A percentile compares a stretch with the other conserved stretches of the same genome.
Evolutionary conservation across 768 basidiomycete genomes (phyloP).

Genomic region (Epithele typhae): DNA sequence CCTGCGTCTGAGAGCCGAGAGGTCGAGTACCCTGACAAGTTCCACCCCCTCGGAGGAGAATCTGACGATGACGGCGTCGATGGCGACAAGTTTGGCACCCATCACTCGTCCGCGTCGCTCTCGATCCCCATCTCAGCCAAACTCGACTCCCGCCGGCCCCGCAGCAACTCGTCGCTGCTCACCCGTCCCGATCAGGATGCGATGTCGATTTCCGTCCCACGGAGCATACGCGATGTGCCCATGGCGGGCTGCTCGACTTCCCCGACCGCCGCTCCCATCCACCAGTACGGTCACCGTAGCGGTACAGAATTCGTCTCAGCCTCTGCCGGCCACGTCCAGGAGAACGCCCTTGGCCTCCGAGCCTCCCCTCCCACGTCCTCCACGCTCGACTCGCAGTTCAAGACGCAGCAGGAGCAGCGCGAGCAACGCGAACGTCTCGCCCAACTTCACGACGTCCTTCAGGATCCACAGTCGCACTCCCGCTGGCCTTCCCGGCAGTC

Average conservation of each 20-base stretch:
- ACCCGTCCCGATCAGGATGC: constrained; percentile 10
- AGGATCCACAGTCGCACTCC: constrained; percentile 1
- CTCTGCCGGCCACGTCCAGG: constrained; percentile 3
- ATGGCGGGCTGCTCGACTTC: constrained; percentile 24
- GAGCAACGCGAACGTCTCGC: constrained; percentile 8
- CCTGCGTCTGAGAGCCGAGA: constrained; percentile 20
- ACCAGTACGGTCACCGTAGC: constrained; percentile 13
- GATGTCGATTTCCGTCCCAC: constrained; percentile 21
- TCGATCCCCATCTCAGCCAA: constrained; percentile 21
- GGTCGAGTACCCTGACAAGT: constrained; percentile 16
- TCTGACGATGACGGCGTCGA: constrained; percentile 17
- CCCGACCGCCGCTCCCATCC: constrained; percentile 14
- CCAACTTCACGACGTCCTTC: constrained; percentile 16
- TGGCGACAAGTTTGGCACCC: constrained; percentile 13
- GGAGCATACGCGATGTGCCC: constrained; percentile 21
- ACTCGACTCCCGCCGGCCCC: constrained; percentile 13
- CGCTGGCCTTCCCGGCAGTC: constrained; percentile 4
- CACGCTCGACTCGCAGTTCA: background rate
- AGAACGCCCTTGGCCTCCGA: constrained; percentile 13
- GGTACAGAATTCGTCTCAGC: no score
- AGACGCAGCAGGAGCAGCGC: constrained; percentile 9
- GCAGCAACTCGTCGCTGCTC: constrained; percentile 18
- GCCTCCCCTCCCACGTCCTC: constrained; percentile 1
- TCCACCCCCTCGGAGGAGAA: constrained; percentile 24
- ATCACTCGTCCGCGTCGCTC: constrained; percentile 13